Percentiles rank a stretch among this genome's conserved stretches.
These are phyloP conservation scores for Venturia oleaginea DNA, from an alignment of 2,329 filamentous ascomycete genomes.

Conservation along the genomic window DNA sequence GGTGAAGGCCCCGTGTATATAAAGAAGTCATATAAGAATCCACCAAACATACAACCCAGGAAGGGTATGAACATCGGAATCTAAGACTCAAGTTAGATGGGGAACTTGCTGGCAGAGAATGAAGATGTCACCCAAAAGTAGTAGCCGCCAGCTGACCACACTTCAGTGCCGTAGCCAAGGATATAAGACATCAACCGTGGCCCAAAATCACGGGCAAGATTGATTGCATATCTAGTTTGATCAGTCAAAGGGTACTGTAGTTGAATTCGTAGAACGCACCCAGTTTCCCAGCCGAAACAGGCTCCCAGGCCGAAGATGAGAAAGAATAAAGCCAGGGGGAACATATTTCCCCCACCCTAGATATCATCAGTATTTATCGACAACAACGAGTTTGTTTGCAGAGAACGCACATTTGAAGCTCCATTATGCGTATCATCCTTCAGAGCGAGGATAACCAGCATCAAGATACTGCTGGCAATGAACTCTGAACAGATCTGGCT, in stretches of 20 bases:
- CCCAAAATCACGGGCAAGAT: constrained; percentile 62
- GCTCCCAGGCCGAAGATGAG: constrained; percentile 61
- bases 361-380: constrained; percentile 12
- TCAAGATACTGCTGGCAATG: constrained; percentile 55
- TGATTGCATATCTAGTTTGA: constrained; percentile 40
- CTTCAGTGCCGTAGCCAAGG: constrained; percentile 55
- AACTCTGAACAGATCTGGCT: constrained; percentile 66
- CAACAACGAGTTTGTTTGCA: not conserved
- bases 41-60: constrained; percentile 52
- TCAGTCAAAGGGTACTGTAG: not conserved
- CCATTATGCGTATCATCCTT: constrained; percentile 44
- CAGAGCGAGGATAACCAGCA: constrained; percentile 64
- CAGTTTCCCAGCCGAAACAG: constrained; percentile 61
- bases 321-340: constrained; percentile 55
- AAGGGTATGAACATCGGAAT: constrained; percentile 61
- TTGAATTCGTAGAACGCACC: not conserved
- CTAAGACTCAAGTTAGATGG: not conserved
- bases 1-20: constrained; percentile 54
- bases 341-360: constrained; percentile 25
- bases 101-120: not conserved
- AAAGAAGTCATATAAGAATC: constrained; percentile 57
- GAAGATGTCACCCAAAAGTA: constrained; percentile 52
- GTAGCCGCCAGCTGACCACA: constrained; percentile 54
- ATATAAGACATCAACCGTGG: constrained; percentile 59
- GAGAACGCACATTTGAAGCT: constrained; percentile 21